Base-by-base conservation (phyloP, 2,329 filamentous ascomycete species). In the Aureobasidium sp. region DNA sequence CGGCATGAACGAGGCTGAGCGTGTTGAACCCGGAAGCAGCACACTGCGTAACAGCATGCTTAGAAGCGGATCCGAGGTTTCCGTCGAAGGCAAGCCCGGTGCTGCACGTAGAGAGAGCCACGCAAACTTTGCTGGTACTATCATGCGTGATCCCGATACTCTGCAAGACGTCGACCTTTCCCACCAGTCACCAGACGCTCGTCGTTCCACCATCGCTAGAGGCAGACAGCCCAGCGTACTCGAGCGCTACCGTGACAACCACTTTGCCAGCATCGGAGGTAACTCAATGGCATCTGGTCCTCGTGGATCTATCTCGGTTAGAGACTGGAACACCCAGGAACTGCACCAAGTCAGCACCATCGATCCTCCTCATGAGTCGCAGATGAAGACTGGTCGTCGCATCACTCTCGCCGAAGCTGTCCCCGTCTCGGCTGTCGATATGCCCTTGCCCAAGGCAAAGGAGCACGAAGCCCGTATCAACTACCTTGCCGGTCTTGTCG, bases 401-500 rank as follows among this genome's bases (percentile, higher is more conserved):
- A 50, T 51, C 16, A 61, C 59, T 37, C 47, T 61, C 32, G 59
- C 59, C 14, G 59, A 61, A 25, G 59, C 59, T 32, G 59, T 61
- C 21, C 59, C 59, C 29, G 48, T 61, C 3, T 36, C 59, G 1
- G 47, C 59, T 36, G 48, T 61, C 6, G 59, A 61, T 54, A 51
- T 61, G 48, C 59, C 59, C 30, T 14, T 61, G 30, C 59, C 59
- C 6, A 51, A 50, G 29, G 59, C 59, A 7, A 61, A 61, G 48
- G 48, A 42, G 27, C 39, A 53, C n/a, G 59, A 61, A 9, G 67
- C 69, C 27, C 73, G 77, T 37, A 73, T 79, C 44, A 78, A 79
- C 64, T 75, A 80, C 66, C 69, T 80, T 21, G 77, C 78, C 13
- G 78, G 78, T 39, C 67, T 80, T 5, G 74, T 78, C 11, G 76